Base-by-base conservation (phyloP, 163 green algal genomes). In the Coccomyxa subellipsoidea region DNA sequence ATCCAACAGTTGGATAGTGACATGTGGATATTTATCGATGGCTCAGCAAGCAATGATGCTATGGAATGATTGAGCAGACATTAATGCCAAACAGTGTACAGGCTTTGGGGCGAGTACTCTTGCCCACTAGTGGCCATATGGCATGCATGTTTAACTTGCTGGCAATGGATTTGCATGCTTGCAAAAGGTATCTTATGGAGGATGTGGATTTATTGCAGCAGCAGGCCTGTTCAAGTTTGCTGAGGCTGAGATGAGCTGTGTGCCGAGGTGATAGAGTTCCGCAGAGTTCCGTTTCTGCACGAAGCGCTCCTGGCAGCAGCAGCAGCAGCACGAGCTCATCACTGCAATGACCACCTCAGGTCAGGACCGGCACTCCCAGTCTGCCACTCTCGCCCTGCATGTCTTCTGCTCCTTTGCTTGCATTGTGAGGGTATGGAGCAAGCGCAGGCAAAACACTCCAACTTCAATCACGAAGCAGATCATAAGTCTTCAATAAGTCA, bases 291-390 rank as follows among this genome's bases (percentile, higher is more conserved):
- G 39, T 38, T 91, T 90, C 77, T 77, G 77, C 38, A 91, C 86
- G 0, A 40, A 80, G 38, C 81, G 84, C 23, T 86, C 85, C 47
- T 89, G 87, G 59, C 86, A 84, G 2, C 71, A 76, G 18, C 47
- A 66, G 18, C 12, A 66, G 23, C 88, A 91, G 80, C 7, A 79
- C 23, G 82, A 87, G 9, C 86, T 86, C 0, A 87, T 91, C 71
- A 9, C 40, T 1, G 38, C 69, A 0, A 80, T 84, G 6, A 91
- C 78, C 84, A 89, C 72, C 37, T 87, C 36, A 76, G 83, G 83
- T 83, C 31, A 59, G 21, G 47, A 59, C 23, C 47, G 23, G 21
- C 47, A 8, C 47, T n/a, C n/a, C n/a, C n/a, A n/a, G n/a, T n/a
- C n/a, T n/a, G n/a, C n/a, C n/a, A n/a, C n/a, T n/a, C n/a, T n/a